Percentiles rank a stretch among this genome's conserved stretches.
Evolutionary conservation across 352 stramenopile genomes (phyloP).

Genomic region (Phytophthora vignae): DNA sequence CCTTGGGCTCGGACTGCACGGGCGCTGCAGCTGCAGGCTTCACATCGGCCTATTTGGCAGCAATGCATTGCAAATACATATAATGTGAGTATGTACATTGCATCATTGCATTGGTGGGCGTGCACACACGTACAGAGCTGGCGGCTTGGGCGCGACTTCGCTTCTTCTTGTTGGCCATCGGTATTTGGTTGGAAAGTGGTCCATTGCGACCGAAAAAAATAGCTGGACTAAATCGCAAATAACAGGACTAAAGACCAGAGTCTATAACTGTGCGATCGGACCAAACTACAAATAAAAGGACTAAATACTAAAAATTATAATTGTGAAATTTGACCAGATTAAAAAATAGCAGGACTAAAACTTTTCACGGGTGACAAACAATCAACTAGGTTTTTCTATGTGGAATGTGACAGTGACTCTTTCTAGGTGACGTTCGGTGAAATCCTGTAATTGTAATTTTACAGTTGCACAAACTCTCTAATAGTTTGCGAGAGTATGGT

Average conservation of each 20-base stretch:
- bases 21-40: constrained; percentile 1
- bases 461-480: too few species aligned
- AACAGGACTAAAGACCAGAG: neutral
- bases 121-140: constrained; percentile 23
- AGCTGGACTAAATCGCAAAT: constrained; percentile 8
- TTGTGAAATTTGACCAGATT: too few species aligned
- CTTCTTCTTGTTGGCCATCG: constrained; percentile 48
- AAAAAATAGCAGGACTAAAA: too few species aligned
- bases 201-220: neutral
- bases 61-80: constrained; percentile 2
- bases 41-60: constrained; percentile 13
- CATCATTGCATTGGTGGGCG: constrained; percentile 2
- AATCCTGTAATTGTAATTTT: too few species aligned
- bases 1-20: constrained; percentile 16
- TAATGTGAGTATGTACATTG: constrained; percentile 8
- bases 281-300: too few species aligned
- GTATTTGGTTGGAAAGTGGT: constrained; percentile 7
- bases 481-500: neutral
- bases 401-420: too few species aligned
- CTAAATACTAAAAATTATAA: too few species aligned
- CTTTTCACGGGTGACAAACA: too few species aligned
- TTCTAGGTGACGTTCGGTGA: too few species aligned
- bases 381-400: too few species aligned
- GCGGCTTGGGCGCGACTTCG: constrained; percentile 18
- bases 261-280: neutral